phyloP scores from a whole-genome alignment of 768 basidiomycete species.

The Rhizopogon roseolus region DNA sequence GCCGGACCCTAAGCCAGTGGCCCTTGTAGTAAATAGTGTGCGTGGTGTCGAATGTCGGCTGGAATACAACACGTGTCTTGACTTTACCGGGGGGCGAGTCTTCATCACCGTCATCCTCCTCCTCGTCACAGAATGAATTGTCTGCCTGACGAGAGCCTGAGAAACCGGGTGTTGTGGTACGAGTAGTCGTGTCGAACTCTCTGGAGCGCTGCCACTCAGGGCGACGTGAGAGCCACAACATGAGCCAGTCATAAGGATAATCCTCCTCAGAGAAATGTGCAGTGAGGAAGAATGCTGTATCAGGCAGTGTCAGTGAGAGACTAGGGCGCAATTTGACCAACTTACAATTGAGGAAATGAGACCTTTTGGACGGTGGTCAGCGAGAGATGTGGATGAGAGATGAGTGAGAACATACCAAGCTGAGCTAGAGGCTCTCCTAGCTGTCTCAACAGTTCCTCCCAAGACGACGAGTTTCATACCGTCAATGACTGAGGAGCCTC shows the following conservation, averaged over 20 bases:
- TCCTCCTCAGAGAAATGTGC: constrained; percentile 90
- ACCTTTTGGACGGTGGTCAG: constrained; percentile 38
- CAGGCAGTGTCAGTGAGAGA: constrained; percentile 6
- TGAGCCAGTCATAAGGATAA: constrained; percentile 87
- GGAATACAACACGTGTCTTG: constrained; percentile 82
- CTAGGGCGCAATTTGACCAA: constrained; percentile 7
- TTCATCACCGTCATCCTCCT: constrained; percentile 42
- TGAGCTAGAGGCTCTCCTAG: constrained; percentile 74
- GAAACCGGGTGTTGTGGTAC: constrained; percentile 59
- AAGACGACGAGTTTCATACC: constrained; percentile 89
- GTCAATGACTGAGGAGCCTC: constrained; percentile 76
- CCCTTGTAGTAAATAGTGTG: constrained; percentile 85
- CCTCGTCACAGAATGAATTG: constrained; percentile 52
- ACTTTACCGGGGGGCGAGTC: constrained; percentile 50
- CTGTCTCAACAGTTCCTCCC: constrained; percentile 85
- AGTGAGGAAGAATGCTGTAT: constrained; percentile 77
- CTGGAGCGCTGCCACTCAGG: constrained; percentile 87
- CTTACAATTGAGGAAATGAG: constrained; percentile 85
- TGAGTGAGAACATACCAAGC: constrained; percentile 56
- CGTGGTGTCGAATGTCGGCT: constrained; percentile 83
- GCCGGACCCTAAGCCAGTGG: constrained; percentile 76
- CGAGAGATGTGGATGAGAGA: constrained; percentile 2
- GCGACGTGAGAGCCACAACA: constrained; percentile 84
- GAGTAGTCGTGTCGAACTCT: constrained; percentile 85
- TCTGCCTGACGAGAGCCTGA: constrained; percentile 40